phyloP scores from a whole-genome alignment of 129 eudicot species.

The Scalesia atractyloides region DNA sequence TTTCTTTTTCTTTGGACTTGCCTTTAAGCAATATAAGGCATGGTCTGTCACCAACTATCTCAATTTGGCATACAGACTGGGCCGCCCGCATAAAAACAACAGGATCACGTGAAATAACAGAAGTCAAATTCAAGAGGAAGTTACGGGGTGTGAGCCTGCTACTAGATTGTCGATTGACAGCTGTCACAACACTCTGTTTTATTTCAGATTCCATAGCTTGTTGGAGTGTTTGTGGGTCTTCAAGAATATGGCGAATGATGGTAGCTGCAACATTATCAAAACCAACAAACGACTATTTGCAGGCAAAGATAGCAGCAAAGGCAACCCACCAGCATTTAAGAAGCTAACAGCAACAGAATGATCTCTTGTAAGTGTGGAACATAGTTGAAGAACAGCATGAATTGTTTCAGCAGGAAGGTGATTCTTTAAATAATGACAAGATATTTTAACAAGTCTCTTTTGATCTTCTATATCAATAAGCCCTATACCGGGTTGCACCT shows the following conservation, averaged over 20 bases:
- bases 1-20: slow-evolving; percentile 70
- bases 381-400: slow-evolving; percentile 89
- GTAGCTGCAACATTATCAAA: slow-evolving; percentile 87
- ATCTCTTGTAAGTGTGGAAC: slow-evolving; percentile 79
- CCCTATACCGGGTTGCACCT: slow-evolving; percentile 36
- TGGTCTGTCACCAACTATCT: slow-evolving; percentile 89
- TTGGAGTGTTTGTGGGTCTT: slow-evolving; percentile 97
- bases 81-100: slow-evolving; percentile 85
- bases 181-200: slow-evolving; percentile 68
- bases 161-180: slow-evolving; percentile 70
- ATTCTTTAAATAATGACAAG: slow-evolving; percentile 64
- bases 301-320: slow-evolving; percentile 80
- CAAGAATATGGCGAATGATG: slow-evolving; percentile 89
- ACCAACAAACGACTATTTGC: slow-evolving; percentile 80
- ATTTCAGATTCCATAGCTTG: slow-evolving; percentile 98
- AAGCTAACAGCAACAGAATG: slow-evolving; percentile 86
- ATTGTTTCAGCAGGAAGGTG: slow-evolving; percentile 87
- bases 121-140: slow-evolving; percentile 62
- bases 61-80: slow-evolving; percentile 85
- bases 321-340: slow-evolving; percentile 82
- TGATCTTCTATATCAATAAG: slow-evolving; percentile 65
- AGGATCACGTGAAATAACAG: slow-evolving; percentile 88
- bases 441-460: slow-evolving; percentile 74
- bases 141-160: slow-evolving; percentile 88
- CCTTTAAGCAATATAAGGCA: slow-evolving; percentile 81